These are phyloP conservation scores for Ramaria rubella DNA, from an alignment of 768 basidiomycete species.

Conservation along the genomic window DNA sequence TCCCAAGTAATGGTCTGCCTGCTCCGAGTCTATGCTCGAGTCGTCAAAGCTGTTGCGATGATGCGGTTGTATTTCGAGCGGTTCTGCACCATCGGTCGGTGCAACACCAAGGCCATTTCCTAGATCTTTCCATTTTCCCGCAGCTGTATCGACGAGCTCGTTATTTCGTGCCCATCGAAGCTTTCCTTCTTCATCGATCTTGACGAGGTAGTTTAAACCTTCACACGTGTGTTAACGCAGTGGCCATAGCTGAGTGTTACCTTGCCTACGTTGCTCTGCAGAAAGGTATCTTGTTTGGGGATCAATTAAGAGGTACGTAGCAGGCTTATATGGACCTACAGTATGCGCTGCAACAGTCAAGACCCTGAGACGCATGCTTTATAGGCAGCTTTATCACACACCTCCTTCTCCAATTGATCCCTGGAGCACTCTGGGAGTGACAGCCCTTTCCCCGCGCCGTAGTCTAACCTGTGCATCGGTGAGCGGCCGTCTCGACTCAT, in stretches of 20 bases:
- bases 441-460: constrained; percentile 49
- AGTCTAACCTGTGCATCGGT: constrained; percentile 44
- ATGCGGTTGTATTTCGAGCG: constrained; percentile 7
- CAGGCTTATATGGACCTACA: constrained; percentile 24
- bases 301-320: neutral
- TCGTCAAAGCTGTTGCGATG: constrained; percentile 19
- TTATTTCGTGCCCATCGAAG: constrained; percentile 54
- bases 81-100: constrained; percentile 26
- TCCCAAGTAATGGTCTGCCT: constrained; percentile 18
- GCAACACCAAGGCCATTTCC: constrained; percentile 50
- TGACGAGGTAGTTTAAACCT: constrained; percentile 62
- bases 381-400: constrained; percentile 12
- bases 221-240: neutral
- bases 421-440: constrained; percentile 53
- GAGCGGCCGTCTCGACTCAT: neutral
- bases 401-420: constrained; percentile 56
- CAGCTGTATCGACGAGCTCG: constrained; percentile 52
- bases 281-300: constrained; percentile 43
- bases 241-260: neutral
- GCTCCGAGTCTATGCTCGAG: constrained; percentile 3
- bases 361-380: neutral
- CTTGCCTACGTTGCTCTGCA: constrained; percentile 45
- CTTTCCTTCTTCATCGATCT: constrained; percentile 45
- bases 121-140: constrained; percentile 56
- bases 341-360: constrained; percentile 37